These are phyloP conservation scores for Vigna trinervia DNA, from an alignment of 306 rosid genomes.

Conservation along the genomic window DNA sequence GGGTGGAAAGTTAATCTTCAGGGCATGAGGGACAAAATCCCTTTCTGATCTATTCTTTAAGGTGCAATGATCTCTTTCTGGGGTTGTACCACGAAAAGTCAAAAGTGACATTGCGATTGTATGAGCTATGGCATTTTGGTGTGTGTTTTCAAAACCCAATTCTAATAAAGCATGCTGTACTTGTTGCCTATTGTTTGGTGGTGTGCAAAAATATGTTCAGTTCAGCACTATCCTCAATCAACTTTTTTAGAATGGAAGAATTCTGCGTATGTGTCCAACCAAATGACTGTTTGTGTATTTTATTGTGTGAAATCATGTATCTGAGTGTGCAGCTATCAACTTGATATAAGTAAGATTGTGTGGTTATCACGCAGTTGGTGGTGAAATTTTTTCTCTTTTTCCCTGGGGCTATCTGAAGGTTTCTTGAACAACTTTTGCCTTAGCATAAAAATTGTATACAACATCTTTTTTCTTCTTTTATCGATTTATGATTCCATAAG, in stretches of 20 bases:
- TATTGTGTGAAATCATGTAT: conserved; percentile 7
- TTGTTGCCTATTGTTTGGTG: conserved; percentile 11
- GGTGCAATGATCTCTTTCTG: conserved; percentile 1
- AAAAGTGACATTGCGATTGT: neutral
- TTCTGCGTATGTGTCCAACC: neutral
- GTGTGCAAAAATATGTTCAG: neutral
- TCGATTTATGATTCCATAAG: neutral
- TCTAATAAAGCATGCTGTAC: conserved; percentile 20
- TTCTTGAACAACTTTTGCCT: neutral
- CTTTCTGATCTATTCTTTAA: neutral
- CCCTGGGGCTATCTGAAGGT: neutral
- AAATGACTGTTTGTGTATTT: neutral
- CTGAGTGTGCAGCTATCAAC: neutral
- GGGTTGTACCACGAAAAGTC: neutral
- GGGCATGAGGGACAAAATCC: conserved; percentile 13
- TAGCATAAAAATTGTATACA: neutral
- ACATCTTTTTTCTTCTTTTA: neutral
- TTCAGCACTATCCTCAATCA: neutral
- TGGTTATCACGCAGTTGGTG: neutral
- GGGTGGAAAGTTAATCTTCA: conserved; percentile 27
- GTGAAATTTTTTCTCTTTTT: neutral
- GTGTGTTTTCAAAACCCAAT: neutral
- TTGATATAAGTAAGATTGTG: conserved; percentile 2
- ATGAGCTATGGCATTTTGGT: neutral
- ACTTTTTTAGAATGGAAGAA: too few species aligned